These are phyloP conservation scores for Pachysandra terminalis DNA, from an alignment of 164 flowering plant genomes.

Conservation along the genomic window DNA sequence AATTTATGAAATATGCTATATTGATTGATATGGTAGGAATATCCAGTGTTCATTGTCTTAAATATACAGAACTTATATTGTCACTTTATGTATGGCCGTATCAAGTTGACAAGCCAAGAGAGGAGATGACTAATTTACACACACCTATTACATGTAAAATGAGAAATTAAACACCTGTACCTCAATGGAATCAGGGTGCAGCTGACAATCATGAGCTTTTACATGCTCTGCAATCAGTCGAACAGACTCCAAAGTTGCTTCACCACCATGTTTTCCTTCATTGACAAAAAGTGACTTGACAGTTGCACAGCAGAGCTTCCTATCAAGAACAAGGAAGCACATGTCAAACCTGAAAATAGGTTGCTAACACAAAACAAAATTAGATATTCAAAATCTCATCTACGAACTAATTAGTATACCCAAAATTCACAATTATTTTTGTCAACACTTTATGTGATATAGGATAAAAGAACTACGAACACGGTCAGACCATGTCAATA, in stretches of 20 bases:
- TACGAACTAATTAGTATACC: neutral
- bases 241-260: constrained; percentile 84
- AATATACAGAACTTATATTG: neutral
- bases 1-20: too few species aligned
- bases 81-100: neutral
- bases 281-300: constrained; percentile 73
- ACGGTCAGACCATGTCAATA: too few species aligned
- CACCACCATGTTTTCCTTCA: constrained; percentile 97
- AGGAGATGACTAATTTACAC: neutral
- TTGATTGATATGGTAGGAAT: too few species aligned
- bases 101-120: neutral
- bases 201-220: constrained; percentile 63
- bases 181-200: constrained; percentile 92
- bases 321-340: constrained; percentile 20
- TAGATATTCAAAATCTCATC: neutral
- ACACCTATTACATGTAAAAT: neutral
- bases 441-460: too few species aligned
- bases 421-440: too few species aligned
- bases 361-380: neutral
- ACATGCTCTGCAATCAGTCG: constrained; percentile 74
- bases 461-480: too few species aligned
- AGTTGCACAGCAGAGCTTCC: constrained; percentile 77
- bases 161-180: constrained; percentile 24
- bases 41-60: too few species aligned
- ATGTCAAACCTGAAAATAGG: too few species aligned